Evolutionary conservation across 257 asterid species (phyloP), one percentile per base, ranked within the genome.

Genomic region (Apocynum venetum): DNA sequence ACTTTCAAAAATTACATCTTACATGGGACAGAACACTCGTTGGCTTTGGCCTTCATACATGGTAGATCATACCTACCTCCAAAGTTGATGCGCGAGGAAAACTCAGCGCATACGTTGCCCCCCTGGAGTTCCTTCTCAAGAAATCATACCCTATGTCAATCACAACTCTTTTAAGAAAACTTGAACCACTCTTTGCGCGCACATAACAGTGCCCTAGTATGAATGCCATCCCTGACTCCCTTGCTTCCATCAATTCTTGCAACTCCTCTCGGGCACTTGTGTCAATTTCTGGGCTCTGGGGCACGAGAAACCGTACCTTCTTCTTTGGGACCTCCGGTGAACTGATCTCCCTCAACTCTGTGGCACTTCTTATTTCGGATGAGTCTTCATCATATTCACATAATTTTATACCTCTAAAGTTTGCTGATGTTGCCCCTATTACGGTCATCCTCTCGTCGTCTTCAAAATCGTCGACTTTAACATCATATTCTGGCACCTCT

Each of bases 61-160:
- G 96, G 87, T 91, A 95, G 46, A 95, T 71, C 98, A 92, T 95
- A 0, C 98, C 98, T 64, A 95, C 98, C 88, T 95, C 97, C 64
- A 95, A 83, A 4, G 98, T 93, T 6, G 98, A 91, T 1, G 97
- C 98, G 1, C 89, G 89, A 47, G 97, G 96, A 69, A 94, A 92
- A 73, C 93, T 92, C 77, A 89, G 78, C 4, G 89, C 96, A 79
- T 91, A 90, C 0, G 97, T 89, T n/a, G 97, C 93, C 10, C 87
- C 88, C 25, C 98, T 77, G 14, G 96, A 86, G 71, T 95, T 95
- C 88, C 98, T 85, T 38, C 96, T 78, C 85, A 95, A 81, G 93
- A 95, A 95, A 71, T 91, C 98, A 79, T 91, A 93, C 0, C 92
- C 90, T 25, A 89, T 83, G 35, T 93, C 87, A 73, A 92, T 86